Conservation (phyloP, 805 yeast species). For the Lipomyces sp. region DNA sequence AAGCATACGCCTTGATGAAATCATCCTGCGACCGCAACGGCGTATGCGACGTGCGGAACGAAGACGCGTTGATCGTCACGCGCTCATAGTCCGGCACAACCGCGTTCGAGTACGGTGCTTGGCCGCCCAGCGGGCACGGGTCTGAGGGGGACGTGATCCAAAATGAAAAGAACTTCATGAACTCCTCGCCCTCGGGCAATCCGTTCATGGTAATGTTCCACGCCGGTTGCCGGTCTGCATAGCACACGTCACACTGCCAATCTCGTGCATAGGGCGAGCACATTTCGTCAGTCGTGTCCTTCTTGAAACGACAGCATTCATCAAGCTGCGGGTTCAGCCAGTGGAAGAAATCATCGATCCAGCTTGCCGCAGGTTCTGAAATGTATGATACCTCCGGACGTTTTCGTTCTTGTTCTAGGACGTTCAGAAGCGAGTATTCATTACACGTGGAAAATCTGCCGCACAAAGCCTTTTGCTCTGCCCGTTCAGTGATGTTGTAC, state of each 20-base stretch:
- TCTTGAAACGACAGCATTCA: conserved; percentile 76
- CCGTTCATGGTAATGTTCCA: conserved; percentile 78
- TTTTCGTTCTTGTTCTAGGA: conserved; percentile 79
- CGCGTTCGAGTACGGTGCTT: conserved; percentile 78
- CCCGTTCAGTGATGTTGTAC: conserved; percentile 57
- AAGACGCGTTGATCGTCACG: conserved; percentile 50
- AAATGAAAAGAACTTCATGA: conserved; percentile 64
- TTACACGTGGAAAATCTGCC: conserved; percentile 86
- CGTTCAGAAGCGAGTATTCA: conserved; percentile 70
- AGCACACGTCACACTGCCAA: conserved; percentile 65
- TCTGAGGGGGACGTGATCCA: conserved; percentile 87
- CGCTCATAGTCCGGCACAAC: conserved; percentile 46
- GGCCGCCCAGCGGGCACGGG: conserved; percentile 93
- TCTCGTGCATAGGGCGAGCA: conserved; percentile 29
- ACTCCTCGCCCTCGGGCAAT: conserved; percentile 72
- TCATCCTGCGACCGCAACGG: conserved; percentile 81
- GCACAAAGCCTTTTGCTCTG: conserved; percentile 70
- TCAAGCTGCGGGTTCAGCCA: conserved; percentile 85
- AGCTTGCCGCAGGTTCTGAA: conserved; percentile 79
- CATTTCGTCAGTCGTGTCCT: conserved; percentile 47
- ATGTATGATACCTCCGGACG: conserved; percentile 63
- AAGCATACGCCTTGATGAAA: conserved; percentile 73
- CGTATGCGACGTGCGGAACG: conserved; percentile 74
- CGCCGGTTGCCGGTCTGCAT: conserved; percentile 51
- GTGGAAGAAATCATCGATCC: conserved; percentile 87